phyloP scores from a whole-genome alignment of 305 asterid genomes.

The Withania somnifera region DNA sequence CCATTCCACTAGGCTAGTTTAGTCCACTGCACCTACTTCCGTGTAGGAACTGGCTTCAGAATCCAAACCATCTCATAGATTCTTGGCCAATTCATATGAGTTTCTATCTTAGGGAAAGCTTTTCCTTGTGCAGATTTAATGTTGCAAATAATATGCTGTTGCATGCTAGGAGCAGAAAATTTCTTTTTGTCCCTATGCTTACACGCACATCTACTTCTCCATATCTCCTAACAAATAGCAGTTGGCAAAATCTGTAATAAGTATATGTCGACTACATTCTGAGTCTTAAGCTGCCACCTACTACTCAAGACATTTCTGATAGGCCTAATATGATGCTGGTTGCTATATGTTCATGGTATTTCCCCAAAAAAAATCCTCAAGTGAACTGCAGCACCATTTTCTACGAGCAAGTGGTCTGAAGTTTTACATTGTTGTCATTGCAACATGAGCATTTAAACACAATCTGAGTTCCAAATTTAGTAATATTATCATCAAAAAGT shows the following conservation, averaged over 20 bases:
- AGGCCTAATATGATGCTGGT: not conserved
- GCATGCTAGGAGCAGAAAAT: not conserved
- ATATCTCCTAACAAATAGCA: not conserved
- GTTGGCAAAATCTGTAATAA: not conserved
- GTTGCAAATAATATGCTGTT: not conserved
- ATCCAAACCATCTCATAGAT: not conserved
- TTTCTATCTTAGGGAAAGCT: not conserved
- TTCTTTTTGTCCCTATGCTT: not conserved
- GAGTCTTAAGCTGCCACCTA: not conserved
- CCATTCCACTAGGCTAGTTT: not conserved
- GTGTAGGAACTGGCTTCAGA: not conserved
- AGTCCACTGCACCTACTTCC: not conserved
- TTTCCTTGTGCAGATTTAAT: not conserved
- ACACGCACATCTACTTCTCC: no score
- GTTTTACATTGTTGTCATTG: not conserved
- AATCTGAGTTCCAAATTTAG: not conserved
- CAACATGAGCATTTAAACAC: not conserved
- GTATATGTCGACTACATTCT: not conserved
- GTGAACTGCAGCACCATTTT: not conserved
- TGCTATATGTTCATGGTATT: not conserved
- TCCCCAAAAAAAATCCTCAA: not conserved
- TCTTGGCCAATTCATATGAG: not conserved
- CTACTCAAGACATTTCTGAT: not conserved
- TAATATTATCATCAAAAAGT: not conserved
- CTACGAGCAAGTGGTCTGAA: not conserved